Evolutionary conservation across 2,329 filamentous ascomycete genomes (phyloP).

Genomic region (Beauveria brongniartii): DNA sequence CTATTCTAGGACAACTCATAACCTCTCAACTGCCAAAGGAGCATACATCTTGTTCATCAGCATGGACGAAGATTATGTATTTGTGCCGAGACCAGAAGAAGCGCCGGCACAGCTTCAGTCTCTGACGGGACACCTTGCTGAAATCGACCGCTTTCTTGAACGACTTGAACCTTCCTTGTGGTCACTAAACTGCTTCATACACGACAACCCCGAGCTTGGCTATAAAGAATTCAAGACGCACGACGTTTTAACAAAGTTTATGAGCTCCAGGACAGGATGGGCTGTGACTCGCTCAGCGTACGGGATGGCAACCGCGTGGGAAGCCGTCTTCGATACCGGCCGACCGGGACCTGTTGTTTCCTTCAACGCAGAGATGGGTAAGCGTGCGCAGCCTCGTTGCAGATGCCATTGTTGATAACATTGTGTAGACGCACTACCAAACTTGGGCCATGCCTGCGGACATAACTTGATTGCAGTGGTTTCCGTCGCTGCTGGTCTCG

Average conservation of each 20-base stretch:
- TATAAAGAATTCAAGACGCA: conserved; percentile 36
- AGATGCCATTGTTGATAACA: not conserved
- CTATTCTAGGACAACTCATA: not conserved
- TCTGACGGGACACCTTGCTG: conserved; percentile 15
- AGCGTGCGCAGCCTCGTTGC: not conserved
- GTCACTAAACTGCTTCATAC: conserved; percentile 31
- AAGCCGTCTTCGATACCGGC: conserved; percentile 31
- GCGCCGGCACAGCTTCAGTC: not conserved
- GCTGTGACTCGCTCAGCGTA: conserved; percentile 32
- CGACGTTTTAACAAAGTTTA: conserved; percentile 29
- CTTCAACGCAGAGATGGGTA: conserved; percentile 32
- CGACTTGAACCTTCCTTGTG: conserved; percentile 20
- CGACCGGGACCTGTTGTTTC: conserved; percentile 29
- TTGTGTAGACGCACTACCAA: conserved; percentile 36
- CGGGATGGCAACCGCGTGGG: conserved; percentile 36
- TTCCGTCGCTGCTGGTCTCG: conserved; percentile 33
- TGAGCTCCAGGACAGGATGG: conserved; percentile 27
- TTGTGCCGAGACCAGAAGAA: conserved; percentile 6
- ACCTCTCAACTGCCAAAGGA: not conserved
- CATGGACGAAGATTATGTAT: conserved; percentile 12
- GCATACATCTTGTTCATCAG: not conserved
- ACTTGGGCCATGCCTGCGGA: conserved; percentile 45
- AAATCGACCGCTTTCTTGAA: conserved; percentile 22
- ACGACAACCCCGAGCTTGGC: conserved; percentile 35
- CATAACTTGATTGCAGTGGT: conserved; percentile 46